Evolutionary conservation across 2,329 filamentous ascomycete species (phyloP).

Genomic region (Pseudogymnoascus sp.): DNA sequence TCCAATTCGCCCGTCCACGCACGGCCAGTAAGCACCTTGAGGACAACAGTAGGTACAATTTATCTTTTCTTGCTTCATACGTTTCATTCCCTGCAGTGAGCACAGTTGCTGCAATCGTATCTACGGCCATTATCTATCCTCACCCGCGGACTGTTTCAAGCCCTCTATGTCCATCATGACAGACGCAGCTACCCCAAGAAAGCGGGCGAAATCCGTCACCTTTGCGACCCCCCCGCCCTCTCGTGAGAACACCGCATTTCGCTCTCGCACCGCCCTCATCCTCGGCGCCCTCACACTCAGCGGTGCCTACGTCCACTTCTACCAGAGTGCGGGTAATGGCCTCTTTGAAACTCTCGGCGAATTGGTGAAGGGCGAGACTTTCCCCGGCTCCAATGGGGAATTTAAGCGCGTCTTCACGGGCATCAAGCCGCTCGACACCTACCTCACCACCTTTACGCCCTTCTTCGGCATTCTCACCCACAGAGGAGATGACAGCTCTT

Average conservation of each 20-base stretch:
- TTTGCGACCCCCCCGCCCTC: not conserved
- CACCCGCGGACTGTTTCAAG: not conserved
- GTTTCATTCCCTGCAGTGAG: not conserved
- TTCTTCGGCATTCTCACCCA: constrained; percentile 1
- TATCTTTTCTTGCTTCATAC: not conserved
- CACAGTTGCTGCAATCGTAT: not conserved
- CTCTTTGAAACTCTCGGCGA: not conserved
- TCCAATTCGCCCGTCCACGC: not conserved
- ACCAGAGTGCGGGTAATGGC: not conserved
- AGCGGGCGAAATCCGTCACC: constrained; percentile 1
- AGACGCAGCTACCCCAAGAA: not conserved
- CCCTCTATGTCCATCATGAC: not conserved
- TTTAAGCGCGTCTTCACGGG: constrained; percentile 12
- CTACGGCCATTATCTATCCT: not conserved
- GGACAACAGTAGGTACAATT: constrained; percentile 6
- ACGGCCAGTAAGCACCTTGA: constrained; percentile 1
- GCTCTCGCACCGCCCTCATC: not conserved
- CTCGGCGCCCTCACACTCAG: not conserved
- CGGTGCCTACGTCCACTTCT: not conserved
- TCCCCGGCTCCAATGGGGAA: not conserved
- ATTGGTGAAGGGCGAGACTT: not conserved
- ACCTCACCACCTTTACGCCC: constrained; percentile 1
- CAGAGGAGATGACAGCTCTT: not conserved
- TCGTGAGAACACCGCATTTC: constrained; percentile 1
- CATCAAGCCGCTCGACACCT: constrained; percentile 4